Evolutionary conservation across 176 grass and related monocot species (phyloP), one percentile per base, ranked within the genome.

Genomic region (Echinochloa phyllopogon): DNA sequence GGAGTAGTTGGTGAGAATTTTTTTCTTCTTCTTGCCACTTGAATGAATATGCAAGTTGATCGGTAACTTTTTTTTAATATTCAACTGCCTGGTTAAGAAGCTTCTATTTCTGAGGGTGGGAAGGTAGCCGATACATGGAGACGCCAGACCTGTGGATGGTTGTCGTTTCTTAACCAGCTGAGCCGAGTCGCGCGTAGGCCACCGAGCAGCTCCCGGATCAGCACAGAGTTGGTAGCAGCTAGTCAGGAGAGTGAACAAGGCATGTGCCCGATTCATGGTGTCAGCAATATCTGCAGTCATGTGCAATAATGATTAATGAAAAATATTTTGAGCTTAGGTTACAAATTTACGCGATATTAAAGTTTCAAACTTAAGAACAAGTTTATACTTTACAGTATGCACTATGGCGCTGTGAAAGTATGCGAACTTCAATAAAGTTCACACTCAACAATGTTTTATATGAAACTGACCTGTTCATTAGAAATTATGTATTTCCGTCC

Each of bases 1-100:
- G 39, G 7, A n/a, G 73, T n/a, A 17, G 76, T 74, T 80, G 84
- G 76, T 86, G 58, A 53, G 76, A 80, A 86, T 10, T 61, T 61
- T 61, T 61, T 24, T n/a, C n/a, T 27, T 61, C 27, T 27, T 23
- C 29, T 58, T 58, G 55, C 55, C 2, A 5, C 4, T 13, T 27
- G 58, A 61, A 61, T 61, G 58, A 27, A 61, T 27, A 23, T 61
- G 58, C 58, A 27, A 27, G 58, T 25, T 61, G 3, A 27, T 13
- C 3, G 5, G n/a, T 27, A 61, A 10, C 12, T 61, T 25, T 27
- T 13, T 27, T 61, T 13, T 21, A n/a, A 57, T 57, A 57, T 57
- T 21, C 4, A n/a, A 57, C 20, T 8, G 20, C 53, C n/a, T n/a
- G 53, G 24, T 27, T 12, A 58, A 58, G 58, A 61, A 61, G 58